These are phyloP conservation scores for Chlorella ohadii DNA, from an alignment of 139 green algal species.

Conservation along the genomic window DNA sequence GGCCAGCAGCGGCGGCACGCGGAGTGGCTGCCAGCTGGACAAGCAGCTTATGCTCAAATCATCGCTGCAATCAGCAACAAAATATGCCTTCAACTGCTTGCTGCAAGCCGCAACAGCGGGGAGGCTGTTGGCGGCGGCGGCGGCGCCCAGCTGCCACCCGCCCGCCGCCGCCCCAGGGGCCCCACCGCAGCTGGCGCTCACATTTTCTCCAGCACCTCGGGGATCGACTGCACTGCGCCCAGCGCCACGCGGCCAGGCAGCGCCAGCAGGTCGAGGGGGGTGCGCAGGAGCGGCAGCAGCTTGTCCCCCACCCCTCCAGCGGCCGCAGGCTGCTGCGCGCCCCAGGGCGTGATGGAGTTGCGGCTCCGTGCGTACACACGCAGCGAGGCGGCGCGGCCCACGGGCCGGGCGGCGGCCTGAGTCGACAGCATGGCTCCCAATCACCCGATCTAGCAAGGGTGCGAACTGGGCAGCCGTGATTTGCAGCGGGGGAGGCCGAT, in stretches of 20 bases:
- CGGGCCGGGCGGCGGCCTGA: background rate
- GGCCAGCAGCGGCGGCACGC: background rate
- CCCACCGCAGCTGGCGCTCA: conserved; percentile 1
- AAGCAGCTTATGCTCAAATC: background rate
- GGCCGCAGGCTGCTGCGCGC: background rate
- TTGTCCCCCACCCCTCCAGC: conserved; percentile 10
- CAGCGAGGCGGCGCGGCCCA: background rate
- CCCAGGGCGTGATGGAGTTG: background rate
- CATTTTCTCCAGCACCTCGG: conserved; percentile 34
- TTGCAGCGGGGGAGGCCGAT: background rate
- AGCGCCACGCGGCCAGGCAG: conserved; percentile 35
- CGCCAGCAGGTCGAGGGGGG: conserved; percentile 38
- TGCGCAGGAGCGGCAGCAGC: conserved; percentile 32
- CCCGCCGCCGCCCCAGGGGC: too few relatives aligned
- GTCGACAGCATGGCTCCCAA: background rate
- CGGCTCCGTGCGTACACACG: background rate
- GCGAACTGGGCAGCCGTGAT: background rate
- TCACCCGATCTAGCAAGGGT: background rate
- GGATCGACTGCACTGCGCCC: conserved; percentile 32
- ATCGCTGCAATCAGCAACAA: too few relatives aligned
- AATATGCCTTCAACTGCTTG: too few relatives aligned
- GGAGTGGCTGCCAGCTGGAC: background rate
- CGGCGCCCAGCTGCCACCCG: background rate
- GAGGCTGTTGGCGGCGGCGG: background rate
- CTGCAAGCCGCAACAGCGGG: too few relatives aligned